Percentiles rank a stretch among this genome's conserved stretches.
phyloP scores from a whole-genome alignment of 495 filamentous ascomycete species.

The Xylaria intraflava region DNA sequence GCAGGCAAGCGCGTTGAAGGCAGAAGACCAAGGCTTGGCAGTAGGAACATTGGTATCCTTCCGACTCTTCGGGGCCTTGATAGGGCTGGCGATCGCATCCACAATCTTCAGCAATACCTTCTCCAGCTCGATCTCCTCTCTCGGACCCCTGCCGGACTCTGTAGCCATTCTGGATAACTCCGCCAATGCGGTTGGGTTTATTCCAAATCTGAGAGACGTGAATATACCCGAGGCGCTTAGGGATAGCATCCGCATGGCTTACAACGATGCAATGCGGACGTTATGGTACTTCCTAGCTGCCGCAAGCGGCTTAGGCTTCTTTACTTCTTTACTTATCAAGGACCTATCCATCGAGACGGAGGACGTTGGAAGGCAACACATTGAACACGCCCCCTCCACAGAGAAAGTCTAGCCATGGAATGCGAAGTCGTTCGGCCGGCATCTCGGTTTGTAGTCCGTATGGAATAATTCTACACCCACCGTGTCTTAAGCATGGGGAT shows the following conservation, averaged over 20 bases:
- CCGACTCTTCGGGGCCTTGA: slow-evolving; percentile 32
- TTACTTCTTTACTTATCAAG: background rate
- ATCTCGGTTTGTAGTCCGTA: too few relatives aligned
- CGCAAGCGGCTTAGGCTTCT: background rate
- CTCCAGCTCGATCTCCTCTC: background rate
- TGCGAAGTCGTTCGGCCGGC: too few relatives aligned
- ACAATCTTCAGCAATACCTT: slow-evolving; percentile 18
- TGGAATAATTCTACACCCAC: too few relatives aligned
- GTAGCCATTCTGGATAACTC: background rate
- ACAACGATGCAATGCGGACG: background rate
- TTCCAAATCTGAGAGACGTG: background rate
- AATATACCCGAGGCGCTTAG: background rate
- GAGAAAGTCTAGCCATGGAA: too few relatives aligned
- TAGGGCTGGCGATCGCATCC: slow-evolving; percentile 28
- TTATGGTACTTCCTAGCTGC: background rate
- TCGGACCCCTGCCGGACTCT: background rate
- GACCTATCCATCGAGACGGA: background rate
- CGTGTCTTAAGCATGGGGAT: too few relatives aligned
- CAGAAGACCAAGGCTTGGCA: slow-evolving; percentile 29
- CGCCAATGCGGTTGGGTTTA: slow-evolving; percentile 4
- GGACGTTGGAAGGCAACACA: background rate
- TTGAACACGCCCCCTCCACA: too few relatives aligned
- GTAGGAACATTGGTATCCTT: slow-evolving; percentile 25
- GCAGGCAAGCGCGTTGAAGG: slow-evolving; percentile 22
- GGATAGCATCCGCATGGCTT: background rate